Evolutionary conservation across 139 green algal species (phyloP), one percentile per base, ranked within the genome.

Genomic region (Pedinophyceae sp.): DNA sequence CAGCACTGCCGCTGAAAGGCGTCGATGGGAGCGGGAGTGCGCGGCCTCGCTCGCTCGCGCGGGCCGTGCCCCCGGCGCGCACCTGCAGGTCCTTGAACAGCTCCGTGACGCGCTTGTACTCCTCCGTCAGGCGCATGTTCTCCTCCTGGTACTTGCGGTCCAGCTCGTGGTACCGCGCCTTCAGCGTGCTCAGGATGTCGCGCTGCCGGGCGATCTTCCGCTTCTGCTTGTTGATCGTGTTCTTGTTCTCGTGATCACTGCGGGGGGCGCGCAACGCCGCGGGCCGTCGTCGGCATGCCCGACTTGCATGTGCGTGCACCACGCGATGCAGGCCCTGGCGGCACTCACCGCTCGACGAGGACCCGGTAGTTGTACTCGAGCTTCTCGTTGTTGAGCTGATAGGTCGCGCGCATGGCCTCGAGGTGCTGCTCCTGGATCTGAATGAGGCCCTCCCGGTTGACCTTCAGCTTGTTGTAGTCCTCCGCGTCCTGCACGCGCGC

Each of bases 361-460:
- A 93, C 83, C 2, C 78, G 62, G 59, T 82, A 85, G 74, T 93
- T 93, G 67, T 93, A 93, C 58, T 88, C 83, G 41, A 93, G 72
- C 81, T 93, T 89, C 61, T 93, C 83, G 4, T 73, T 74, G 65
- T 92, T 88, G 40, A 89, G 68, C 64, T 89, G 83, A 65, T 88
- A 93, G 10, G 81, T 85, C 19, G 83, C 79, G 1, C 76, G 67
- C 82, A 88, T 92, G 22, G 55, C 58, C 55, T 87, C 79, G 48
- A 90, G 62, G 57, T 93, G 79, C 69, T 84, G 76, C 64, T 90
- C 79, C 46, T 90, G 64, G 38, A 77, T 76, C 53, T 86, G 79
- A n/a, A 88, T 81, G 60, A 90, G 79, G 1, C 64, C 80, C 62
- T 93, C 81, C 15, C 89, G 74, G 55, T 71, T 74, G 63, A 87